Evolutionary conservation across 352 stramenopile species (phyloP).

Genomic region (Pythium pyrilobum): DNA sequence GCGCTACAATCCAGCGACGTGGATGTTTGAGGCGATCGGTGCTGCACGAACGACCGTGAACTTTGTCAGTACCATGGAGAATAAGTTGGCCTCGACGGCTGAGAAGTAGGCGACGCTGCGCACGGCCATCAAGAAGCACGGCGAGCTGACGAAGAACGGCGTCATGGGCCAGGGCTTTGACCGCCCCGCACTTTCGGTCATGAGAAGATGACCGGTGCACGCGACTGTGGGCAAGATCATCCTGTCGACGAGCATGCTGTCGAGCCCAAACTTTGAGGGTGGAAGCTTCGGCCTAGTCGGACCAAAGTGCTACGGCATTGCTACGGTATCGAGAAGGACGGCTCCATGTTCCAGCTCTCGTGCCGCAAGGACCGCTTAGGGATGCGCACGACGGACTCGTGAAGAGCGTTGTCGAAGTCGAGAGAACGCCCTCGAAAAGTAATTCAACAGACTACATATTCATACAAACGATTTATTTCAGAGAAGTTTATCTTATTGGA

Average conservation of each 20-base stretch:
- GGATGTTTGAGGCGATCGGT: slow-evolving; percentile 72
- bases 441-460: background rate
- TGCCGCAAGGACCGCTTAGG: slow-evolving; percentile 75
- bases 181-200: slow-evolving; percentile 81
- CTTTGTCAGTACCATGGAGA: slow-evolving; percentile 74
- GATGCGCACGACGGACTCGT: slow-evolving; percentile 66
- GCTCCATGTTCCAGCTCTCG: slow-evolving; percentile 82
- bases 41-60: slow-evolving; percentile 79
- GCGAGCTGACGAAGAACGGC: slow-evolving; percentile 85
- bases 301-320: slow-evolving; percentile 87
- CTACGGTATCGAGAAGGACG: slow-evolving; percentile 83
- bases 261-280: slow-evolving; percentile 75
- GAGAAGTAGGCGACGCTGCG: slow-evolving; percentile 71
- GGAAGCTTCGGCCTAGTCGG: slow-evolving; percentile 89
- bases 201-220: slow-evolving; percentile 65
- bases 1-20: slow-evolving; percentile 77
- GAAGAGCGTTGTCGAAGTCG: slow-evolving; percentile 67
- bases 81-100: slow-evolving; percentile 33
- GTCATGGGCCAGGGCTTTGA: slow-evolving; percentile 90
- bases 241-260: slow-evolving; percentile 88
- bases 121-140: slow-evolving; percentile 80
- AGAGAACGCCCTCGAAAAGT: slow-evolving; percentile 32
- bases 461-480: no score
- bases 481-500: no score
- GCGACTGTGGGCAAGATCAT: slow-evolving; percentile 87